Evolutionary conservation across 1,284 basidiomycete species (phyloP).

Genomic region (Marasmius oreades): DNA sequence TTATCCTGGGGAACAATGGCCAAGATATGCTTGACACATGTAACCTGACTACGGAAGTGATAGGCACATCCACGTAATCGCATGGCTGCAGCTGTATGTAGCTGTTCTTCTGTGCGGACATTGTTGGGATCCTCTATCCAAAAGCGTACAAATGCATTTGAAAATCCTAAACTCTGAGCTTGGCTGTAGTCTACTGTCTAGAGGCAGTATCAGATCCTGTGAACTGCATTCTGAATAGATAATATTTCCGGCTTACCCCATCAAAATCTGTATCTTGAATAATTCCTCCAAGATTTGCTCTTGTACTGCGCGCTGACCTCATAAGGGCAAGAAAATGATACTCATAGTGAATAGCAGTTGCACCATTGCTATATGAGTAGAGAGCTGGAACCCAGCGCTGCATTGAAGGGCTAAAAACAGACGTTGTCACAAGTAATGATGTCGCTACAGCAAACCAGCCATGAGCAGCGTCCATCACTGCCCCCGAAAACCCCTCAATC

Average conservation of each 20-base stretch:
- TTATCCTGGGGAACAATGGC: not conserved
- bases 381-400: not conserved
- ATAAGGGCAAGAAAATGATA: not conserved
- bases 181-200: no score
- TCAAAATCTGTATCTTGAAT: not conserved
- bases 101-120: not conserved
- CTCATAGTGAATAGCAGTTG: not conserved
- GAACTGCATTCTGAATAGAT: no score
- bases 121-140: not conserved
- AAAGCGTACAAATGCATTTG: not conserved
- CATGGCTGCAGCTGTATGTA: not conserved
- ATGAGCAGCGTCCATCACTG: conserved; percentile 10
- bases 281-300: not conserved
- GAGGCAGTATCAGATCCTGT: no score
- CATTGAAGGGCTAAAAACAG: not conserved
- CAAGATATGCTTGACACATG: not conserved
- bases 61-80: not conserved
- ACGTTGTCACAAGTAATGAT: conserved; percentile 4
- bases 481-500: conserved; percentile 1
- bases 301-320: not conserved
- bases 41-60: not conserved
- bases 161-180: no score
- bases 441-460: no score
- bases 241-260: not conserved
- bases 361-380: not conserved